A percentile compares a stretch with the other conserved stretches of the same genome.
Conservation (phyloP, 495 filamentous ascomycete species). For the Penicillium silybi region DNA sequence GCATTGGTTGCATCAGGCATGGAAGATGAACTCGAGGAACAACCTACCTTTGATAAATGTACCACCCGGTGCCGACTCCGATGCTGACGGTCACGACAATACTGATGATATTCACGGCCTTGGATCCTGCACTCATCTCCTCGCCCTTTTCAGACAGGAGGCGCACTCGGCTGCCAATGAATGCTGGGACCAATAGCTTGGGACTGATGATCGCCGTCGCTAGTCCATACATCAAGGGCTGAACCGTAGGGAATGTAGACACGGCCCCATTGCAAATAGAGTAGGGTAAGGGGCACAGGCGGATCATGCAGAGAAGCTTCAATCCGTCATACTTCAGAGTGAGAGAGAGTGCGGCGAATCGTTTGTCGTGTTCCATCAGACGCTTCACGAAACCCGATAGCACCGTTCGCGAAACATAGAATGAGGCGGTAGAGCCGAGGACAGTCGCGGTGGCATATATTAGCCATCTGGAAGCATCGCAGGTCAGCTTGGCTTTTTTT, state of each 20-base stretch:
- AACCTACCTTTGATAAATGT: constrained; percentile 71
- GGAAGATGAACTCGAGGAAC: not conserved
- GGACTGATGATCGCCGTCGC: constrained; percentile 77
- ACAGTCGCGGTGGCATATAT: constrained; percentile 77
- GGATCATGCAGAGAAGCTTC: constrained; percentile 86
- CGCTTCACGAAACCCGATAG: constrained; percentile 72
- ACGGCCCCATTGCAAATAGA: constrained; percentile 91
- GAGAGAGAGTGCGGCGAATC: constrained; percentile 66
- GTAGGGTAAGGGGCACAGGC: constrained; percentile 91
- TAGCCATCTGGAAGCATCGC: constrained; percentile 56
- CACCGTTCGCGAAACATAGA: constrained; percentile 73
- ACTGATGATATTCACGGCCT: constrained; percentile 72
- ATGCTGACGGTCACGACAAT: constrained; percentile 68
- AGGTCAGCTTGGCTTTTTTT: not conserved
- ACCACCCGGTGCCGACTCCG: constrained; percentile 71
- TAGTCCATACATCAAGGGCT: constrained; percentile 66
- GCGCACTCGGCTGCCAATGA: constrained; percentile 73
- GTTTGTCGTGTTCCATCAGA: constrained; percentile 74
- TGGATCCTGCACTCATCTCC: constrained; percentile 49
- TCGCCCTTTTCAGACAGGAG: constrained; percentile 64
- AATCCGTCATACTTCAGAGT: constrained; percentile 78
- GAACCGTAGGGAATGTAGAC: constrained; percentile 85
- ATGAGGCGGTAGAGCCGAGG: constrained; percentile 69
- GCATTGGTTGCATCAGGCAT: not conserved
- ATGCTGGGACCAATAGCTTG: constrained; percentile 88